These are phyloP conservation scores for Litchi chinensis DNA, from an alignment of 345 rosid genomes.

Conservation along the genomic window DNA sequence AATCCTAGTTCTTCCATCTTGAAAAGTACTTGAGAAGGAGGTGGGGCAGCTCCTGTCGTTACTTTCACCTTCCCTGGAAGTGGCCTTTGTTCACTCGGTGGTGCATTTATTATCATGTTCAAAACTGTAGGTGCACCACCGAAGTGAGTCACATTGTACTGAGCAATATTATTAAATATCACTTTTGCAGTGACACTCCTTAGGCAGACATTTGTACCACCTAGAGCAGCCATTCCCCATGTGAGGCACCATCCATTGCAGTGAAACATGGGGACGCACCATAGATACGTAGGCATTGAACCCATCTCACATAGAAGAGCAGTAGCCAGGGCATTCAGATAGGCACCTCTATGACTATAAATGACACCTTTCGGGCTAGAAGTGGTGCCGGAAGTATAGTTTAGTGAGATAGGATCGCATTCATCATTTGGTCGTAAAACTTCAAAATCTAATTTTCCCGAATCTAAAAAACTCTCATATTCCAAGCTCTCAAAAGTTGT, in stretches of 20 bases:
- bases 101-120: conserved; percentile 65
- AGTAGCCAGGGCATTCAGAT: conserved; percentile 56
- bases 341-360: conserved; percentile 63
- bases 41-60: conserved; percentile 72
- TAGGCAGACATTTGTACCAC: conserved; percentile 63
- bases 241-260: conserved; percentile 72
- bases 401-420: conserved; percentile 57
- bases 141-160: conserved; percentile 50
- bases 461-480: conserved; percentile 46
- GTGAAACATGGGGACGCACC: conserved; percentile 75
- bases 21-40: conserved; percentile 61
- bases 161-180: conserved; percentile 41
- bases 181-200: conserved; percentile 41
- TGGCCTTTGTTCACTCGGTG: conserved; percentile 36
- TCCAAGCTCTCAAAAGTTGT: conserved; percentile 31
- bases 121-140: conserved; percentile 61
- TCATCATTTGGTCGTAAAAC: conserved; percentile 49
- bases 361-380: conserved; percentile 68
- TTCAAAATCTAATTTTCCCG: conserved; percentile 46
- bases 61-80: conserved; percentile 55
- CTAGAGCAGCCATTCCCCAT: conserved; percentile 65
- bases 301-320: conserved; percentile 45
- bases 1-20: conserved; percentile 73
- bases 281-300: conserved; percentile 55
- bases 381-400: conserved; percentile 71